Base-by-base conservation (phyloP, 192 early-diverging fungal species). In the Entophlyctis luteolus region DNA sequence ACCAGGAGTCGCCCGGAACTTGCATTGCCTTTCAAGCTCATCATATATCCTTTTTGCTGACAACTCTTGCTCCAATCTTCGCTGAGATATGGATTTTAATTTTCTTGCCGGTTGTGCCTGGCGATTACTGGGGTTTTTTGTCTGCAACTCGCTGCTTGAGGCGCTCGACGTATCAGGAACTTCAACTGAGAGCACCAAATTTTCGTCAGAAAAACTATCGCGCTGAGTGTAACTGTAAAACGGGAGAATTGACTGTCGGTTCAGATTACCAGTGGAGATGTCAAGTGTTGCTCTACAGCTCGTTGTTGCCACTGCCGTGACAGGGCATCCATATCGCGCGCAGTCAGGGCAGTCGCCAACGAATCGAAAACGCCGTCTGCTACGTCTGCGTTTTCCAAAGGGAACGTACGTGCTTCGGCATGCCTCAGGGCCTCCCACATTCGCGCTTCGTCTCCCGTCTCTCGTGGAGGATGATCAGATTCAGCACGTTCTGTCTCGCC, bases 391-490 rank as follows among this genome's bases (percentile, higher is more conserved):
- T 53, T 50, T 32, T 70, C 68, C 5, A 70, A 38, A 25, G 68
- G 68, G 28, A 70, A 70, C 34, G 47, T 35, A 18, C 58, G 28
- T 5, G 68, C 68, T 45, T 70, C 68, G 0, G 48, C 68, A 53
- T 70, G 68, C 16, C 68, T 4, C 46, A 70, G 27, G 0, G 57
- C 36, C 37, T 59, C 46, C 68, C 68, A 70, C 27, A 70, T 49
- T 18, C 16, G 42, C 5, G 52, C 57, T 56, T 70, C 68, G n/a
- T 50, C 47, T 32, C 47, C 28, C 22, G 32, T 63, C 48, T 63
- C 62, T n/a, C n/a, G n/a, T n/a, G n/a, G n/a, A n/a, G n/a, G n/a
- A n/a, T n/a, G n/a, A n/a, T n/a, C n/a, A n/a, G n/a, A n/a, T n/a
- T n/a, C n/a, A n/a, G n/a, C n/a, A n/a, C n/a, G n/a, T n/a, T n/a